Conservation (phyloP, 2,329 filamentous ascomycete genomes). For the Stemphylium vesicarium region DNA sequence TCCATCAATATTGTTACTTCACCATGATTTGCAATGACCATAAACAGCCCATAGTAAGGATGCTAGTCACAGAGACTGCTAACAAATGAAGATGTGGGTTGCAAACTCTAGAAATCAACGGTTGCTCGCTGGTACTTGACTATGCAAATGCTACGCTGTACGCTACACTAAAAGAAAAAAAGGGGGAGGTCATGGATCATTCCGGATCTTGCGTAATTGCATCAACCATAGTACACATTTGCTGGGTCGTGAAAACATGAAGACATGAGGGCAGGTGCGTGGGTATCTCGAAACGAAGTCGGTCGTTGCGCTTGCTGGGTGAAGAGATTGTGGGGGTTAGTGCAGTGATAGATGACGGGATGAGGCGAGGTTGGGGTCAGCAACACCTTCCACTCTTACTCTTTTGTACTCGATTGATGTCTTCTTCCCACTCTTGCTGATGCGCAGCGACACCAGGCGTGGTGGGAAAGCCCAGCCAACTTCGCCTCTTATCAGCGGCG, state of each 20-base stretch:
- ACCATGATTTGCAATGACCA: background rate
- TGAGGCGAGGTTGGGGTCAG: constrained; percentile 15
- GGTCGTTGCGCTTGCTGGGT: constrained; percentile 2
- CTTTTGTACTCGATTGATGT: constrained; percentile 39
- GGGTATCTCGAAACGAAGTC: constrained; percentile 26
- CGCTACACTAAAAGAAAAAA: background rate
- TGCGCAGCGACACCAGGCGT: constrained; percentile 44
- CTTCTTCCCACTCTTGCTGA: constrained; percentile 44
- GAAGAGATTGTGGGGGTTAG: background rate
- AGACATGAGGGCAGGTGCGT: constrained; percentile 12
- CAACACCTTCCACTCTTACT: constrained; percentile 47
- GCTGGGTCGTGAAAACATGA: background rate
- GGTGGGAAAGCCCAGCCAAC: constrained; percentile 69
- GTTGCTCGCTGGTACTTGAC: background rate
- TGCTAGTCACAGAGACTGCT: background rate
- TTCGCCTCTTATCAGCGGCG: constrained; percentile 66
- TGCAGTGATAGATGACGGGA: background rate
- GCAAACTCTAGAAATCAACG: background rate
- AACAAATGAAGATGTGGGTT: no score
- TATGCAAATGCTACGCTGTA: constrained; percentile 1
- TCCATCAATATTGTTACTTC: background rate
- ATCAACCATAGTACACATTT: background rate
- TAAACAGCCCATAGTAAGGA: background rate
- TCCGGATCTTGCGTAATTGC: background rate
- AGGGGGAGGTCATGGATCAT: background rate